A percentile compares a stretch with the other conserved stretches of the same genome.
These are phyloP conservation scores for Lophiotrema nucula DNA, from an alignment of 495 filamentous ascomycete species.

Conservation along the genomic window DNA sequence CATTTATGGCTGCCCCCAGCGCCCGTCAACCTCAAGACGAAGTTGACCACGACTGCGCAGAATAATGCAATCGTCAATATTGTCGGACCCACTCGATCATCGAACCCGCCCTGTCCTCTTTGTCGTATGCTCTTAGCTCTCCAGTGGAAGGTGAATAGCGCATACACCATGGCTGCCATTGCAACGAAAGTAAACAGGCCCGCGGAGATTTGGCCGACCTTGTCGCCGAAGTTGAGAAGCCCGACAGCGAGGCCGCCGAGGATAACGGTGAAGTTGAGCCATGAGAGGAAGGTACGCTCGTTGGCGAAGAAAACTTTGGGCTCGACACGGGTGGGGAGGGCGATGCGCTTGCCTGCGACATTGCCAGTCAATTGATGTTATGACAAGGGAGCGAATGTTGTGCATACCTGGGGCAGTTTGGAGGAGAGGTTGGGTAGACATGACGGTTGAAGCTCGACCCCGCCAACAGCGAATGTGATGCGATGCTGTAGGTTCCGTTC, in stretches of 20 bases:
- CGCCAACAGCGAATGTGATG: background rate
- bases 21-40: slow-evolving; percentile 77
- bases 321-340: slow-evolving; percentile 95
- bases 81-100: slow-evolving; percentile 91
- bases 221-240: slow-evolving; percentile 96
- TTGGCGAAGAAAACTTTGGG: slow-evolving; percentile 99
- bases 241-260: slow-evolving; percentile 93
- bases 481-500: background rate
- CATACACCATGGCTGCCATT: slow-evolving; percentile 94
- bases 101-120: slow-evolving; percentile 90
- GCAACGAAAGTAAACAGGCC: slow-evolving; percentile 92
- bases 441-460: slow-evolving; percentile 39
- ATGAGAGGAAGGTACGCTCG: slow-evolving; percentile 97
- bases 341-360: slow-evolving; percentile 87
- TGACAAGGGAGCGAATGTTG: slow-evolving; percentile 2
- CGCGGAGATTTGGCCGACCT: slow-evolving; percentile 84
- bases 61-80: slow-evolving; percentile 81
- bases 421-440: slow-evolving; percentile 96
- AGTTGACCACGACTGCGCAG: slow-evolving; percentile 88
- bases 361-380: slow-evolving; percentile 22
- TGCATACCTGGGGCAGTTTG: slow-evolving; percentile 76
- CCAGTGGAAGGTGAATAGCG: slow-evolving; percentile 94
- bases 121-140: slow-evolving; percentile 86
- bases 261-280: slow-evolving; percentile 99
- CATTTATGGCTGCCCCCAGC: slow-evolving; percentile 23